A percentile compares a stretch with the other conserved stretches of the same genome.
Evolutionary conservation across 345 rosid genomes (phyloP).

Genomic region (Ailanthus altissimus): DNA sequence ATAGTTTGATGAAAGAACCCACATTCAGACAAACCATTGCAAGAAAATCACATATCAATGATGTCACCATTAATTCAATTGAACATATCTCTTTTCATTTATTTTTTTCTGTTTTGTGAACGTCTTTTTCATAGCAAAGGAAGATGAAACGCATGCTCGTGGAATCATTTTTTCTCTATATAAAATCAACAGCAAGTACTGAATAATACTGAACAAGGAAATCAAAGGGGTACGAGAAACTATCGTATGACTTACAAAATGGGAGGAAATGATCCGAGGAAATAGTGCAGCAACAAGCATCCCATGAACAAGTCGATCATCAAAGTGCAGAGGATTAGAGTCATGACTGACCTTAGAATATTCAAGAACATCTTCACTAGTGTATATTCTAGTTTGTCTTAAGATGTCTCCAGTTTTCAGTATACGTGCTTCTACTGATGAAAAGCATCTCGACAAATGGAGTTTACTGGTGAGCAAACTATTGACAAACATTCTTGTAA

Average conservation of each 20-base stretch:
- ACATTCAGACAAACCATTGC: neutral
- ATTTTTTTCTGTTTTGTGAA: neutral
- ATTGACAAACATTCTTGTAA: slow-evolving; percentile 29
- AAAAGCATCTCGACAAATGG: slow-evolving; percentile 45
- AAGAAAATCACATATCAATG: neutral
- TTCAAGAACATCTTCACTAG: slow-evolving; percentile 56
- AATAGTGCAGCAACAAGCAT: slow-evolving; percentile 87
- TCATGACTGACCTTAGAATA: slow-evolving; percentile 83
- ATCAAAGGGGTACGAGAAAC: neutral
- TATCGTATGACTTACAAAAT: slow-evolving; percentile 55
- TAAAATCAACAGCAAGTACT: neutral
- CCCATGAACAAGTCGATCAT: slow-evolving; percentile 77
- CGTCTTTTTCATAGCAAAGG: neutral
- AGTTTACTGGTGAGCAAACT: slow-evolving; percentile 25
- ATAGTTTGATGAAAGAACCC: neutral
- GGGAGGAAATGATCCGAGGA: slow-evolving; percentile 73
- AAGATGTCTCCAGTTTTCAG: slow-evolving; percentile 67
- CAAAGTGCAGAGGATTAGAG: slow-evolving; percentile 72
- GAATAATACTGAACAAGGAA: neutral
- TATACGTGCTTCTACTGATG: slow-evolving; percentile 31
- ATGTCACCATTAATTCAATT: neutral
- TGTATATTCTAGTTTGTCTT: slow-evolving; percentile 54
- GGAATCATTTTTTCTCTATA: neutral
- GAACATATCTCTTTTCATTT: neutral
- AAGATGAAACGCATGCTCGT: neutral